phyloP scores from a whole-genome alignment of 441 rosid genomes.

The Gossypium aridum region DNA sequence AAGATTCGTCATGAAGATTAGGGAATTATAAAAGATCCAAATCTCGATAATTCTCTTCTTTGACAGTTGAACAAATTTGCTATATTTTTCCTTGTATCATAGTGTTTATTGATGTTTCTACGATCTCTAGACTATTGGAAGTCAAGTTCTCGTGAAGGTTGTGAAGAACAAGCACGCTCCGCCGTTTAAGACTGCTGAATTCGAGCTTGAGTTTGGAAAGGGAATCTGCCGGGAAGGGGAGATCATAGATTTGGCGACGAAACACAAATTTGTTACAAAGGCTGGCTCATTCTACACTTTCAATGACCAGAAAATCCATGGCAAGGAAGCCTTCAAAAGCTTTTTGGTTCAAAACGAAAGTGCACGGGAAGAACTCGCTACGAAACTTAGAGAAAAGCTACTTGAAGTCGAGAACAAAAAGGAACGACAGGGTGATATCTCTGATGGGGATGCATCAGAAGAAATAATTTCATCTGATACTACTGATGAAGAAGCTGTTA shows the following conservation, averaged over 20 bases:
- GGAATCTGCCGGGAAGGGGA: constrained; percentile 74
- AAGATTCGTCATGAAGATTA: not conserved
- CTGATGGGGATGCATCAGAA: constrained; percentile 27
- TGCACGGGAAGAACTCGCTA: constrained; percentile 53
- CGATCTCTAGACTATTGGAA: constrained; percentile 60
- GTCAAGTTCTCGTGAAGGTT: constrained; percentile 71
- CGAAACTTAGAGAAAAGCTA: constrained; percentile 56
- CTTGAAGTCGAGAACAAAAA: constrained; percentile 22
- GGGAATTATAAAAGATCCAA: not conserved
- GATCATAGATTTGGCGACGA: constrained; percentile 63
- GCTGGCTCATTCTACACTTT: constrained; percentile 40
- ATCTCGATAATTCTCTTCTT: not conserved
- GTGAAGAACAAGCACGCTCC: constrained; percentile 97
- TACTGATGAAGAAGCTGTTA: constrained; percentile 66
- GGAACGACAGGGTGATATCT: constrained; percentile 20
- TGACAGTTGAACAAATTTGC: not conserved
- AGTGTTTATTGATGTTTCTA: not conserved
- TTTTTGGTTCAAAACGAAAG: constrained; percentile 39
- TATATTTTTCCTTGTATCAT: not conserved
- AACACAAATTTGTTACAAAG: constrained; percentile 53
- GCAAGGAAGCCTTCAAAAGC: constrained; percentile 62
- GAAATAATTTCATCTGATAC: constrained; percentile 43
- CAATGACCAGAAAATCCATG: constrained; percentile 46
- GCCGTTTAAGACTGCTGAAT: constrained; percentile 74
- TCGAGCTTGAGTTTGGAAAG: constrained; percentile 91